Conservation (phyloP, 2,329 filamentous ascomycete species). For the Aspergillus spinulosporus region DNA sequence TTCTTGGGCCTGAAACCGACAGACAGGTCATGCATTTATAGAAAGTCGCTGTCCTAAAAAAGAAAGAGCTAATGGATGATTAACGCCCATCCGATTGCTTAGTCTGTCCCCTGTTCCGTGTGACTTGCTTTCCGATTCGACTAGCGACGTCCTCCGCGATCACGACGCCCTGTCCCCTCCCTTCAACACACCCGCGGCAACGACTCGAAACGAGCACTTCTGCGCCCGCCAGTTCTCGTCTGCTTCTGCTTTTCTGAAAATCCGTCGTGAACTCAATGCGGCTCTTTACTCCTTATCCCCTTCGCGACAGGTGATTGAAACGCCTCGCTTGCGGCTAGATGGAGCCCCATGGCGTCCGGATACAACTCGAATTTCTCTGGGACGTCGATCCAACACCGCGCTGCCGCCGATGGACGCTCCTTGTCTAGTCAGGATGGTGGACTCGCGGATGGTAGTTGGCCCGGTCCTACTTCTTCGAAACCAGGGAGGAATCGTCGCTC, state of each 20-base stretch:
- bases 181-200: conserved; percentile 18
- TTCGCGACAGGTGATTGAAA: conserved; percentile 39
- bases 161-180: conserved; percentile 19
- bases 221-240: background rate
- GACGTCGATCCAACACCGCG: conserved; percentile 44
- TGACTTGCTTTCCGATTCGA: conserved; percentile 14
- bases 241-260: background rate
- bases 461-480: conserved; percentile 33
- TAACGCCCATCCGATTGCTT: conserved; percentile 8
- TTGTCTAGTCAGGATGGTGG: conserved; percentile 42
- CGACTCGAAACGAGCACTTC: conserved; percentile 10
- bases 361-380: conserved; percentile 45
- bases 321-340: conserved; percentile 38
- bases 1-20: conserved; percentile 17
- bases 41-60: background rate
- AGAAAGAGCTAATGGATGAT: conserved; percentile 12
- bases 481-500: conserved; percentile 49
- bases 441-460: conserved; percentile 42
- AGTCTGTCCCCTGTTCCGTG: conserved; percentile 14
- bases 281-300: conserved; percentile 25
- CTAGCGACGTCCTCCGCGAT: conserved; percentile 8
- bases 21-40: conserved; percentile 5
- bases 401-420: conserved; percentile 38
- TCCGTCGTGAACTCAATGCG: conserved; percentile 32
- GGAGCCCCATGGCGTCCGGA: conserved; percentile 49